phyloP scores from a whole-genome alignment of 306 rosid species.

The Morella rubra region DNA sequence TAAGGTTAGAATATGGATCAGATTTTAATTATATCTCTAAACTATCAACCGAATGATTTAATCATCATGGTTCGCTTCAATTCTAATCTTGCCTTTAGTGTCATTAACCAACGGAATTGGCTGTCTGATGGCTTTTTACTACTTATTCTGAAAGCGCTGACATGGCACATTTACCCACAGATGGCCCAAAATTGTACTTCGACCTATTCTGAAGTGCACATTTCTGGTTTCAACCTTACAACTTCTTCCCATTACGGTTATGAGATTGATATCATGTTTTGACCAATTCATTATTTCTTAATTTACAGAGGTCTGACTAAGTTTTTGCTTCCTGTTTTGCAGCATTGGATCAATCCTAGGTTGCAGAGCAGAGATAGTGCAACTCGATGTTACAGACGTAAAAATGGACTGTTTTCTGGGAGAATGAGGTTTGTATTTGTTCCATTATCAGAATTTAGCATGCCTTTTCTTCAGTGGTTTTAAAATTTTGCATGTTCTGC shows the following conservation, averaged over 20 bases:
- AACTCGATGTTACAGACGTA: conserved; percentile 87
- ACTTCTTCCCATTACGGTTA: too few relatives aligned
- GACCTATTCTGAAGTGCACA: too few relatives aligned
- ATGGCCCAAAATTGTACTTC: too few relatives aligned
- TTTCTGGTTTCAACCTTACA: too few relatives aligned
- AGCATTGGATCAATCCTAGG: conserved; percentile 79
- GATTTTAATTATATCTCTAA: not conserved
- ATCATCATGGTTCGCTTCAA: not conserved
- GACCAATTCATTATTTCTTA: not conserved
- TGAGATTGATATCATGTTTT: not conserved
- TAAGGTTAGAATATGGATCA: not conserved
- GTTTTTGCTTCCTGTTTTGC: conserved; percentile 25
- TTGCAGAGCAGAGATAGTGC: conserved; percentile 89
- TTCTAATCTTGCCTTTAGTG: too few relatives aligned
- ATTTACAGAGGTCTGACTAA: not conserved
- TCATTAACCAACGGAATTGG: too few relatives aligned
- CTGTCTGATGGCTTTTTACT: too few relatives aligned
- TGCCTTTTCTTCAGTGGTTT: not conserved
- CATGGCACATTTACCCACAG: too few relatives aligned
- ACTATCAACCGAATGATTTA: not conserved
- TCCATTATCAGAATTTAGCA: not conserved
- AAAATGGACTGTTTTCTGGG: conserved; percentile 77
- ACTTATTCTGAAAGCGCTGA: too few relatives aligned
- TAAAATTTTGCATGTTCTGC: not conserved
- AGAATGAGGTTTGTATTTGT: conserved; percentile 22